Evolutionary conservation across 139 green algal species (phyloP), one percentile per base, ranked within the genome.

Genomic region (Desmodesmus armatus): DNA sequence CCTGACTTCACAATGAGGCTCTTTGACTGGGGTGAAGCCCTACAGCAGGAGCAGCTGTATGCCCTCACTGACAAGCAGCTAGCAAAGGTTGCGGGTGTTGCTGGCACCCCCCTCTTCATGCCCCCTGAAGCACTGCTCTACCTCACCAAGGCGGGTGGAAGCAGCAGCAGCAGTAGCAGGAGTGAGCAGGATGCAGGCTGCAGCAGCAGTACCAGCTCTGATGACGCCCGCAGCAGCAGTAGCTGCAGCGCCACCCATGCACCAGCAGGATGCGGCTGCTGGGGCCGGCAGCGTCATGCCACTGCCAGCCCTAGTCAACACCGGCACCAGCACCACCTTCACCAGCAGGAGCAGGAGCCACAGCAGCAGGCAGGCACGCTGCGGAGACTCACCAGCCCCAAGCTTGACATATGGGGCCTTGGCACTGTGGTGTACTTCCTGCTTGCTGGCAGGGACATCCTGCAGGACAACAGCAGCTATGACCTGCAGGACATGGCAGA

Each of bases 11-110:
- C 21, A 3, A 35, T 86, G 37, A 72, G 83, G 58, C 63, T 85
- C 5, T 85, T 85, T 70, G 79, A 85, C 79, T 85, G 65, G 65
- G 41, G 40, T 53, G 79, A 85, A n/a, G 79, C 79, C 11, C 7
- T 85, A 11, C 19, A 3, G 5, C 63, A 70, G 31, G 5, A 44
- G 3, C 9, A 85, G 27, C 39, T 69, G 15, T 5, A 40, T 6
- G n/a, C 23, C 43, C 41, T 85, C 3, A 53, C 43, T 51, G 79
- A 85, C 65, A 44, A 35, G 43, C 41, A 85, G 79, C 65, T 85
- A 15, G 53, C 55, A 51, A 40, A 72, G 29, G 27, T 39, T 66
- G 35, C n/a, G 39, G 58, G 78, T 84, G n/a, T 76, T 3, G 58
- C 78, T 5, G 78, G 78, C 60, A 84, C 78, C 11, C 78, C 78